A percentile compares a stretch with the other conserved stretches of the same genome.
Evolutionary conservation across 1,284 basidiomycete species (phyloP).

Genomic region (Tylopilus sp.): DNA sequence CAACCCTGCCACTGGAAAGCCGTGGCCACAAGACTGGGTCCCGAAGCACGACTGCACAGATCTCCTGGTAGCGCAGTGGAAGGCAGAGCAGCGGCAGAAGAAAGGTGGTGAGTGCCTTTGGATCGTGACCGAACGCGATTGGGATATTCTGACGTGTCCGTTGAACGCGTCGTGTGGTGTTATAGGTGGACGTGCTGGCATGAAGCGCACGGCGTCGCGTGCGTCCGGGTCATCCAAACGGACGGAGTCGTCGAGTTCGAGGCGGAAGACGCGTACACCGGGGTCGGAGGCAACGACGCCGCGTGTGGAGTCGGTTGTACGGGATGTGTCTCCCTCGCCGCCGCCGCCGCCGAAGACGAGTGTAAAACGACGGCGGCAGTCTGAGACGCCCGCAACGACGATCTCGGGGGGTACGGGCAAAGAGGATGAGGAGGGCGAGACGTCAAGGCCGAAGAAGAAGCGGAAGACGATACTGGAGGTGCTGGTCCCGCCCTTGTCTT

Average conservation of each 20-base stretch:
- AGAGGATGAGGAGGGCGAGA: slow-evolving; percentile 5
- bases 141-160: not conserved
- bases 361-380: slow-evolving; percentile 34
- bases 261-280: slow-evolving; percentile 27
- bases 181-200: slow-evolving; percentile 21
- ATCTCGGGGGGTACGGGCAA: not conserved
- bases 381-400: not conserved
- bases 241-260: slow-evolving; percentile 17
- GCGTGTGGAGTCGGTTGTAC: slow-evolving; percentile 14
- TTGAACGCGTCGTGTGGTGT: not conserved
- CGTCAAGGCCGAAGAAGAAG: slow-evolving; percentile 30
- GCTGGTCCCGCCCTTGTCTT: slow-evolving; percentile 20
- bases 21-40: slow-evolving; percentile 73
- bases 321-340: not conserved
- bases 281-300: slow-evolving; percentile 17
- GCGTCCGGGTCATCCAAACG: slow-evolving; percentile 29
- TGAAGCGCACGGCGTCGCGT: slow-evolving; percentile 25
- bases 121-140: not conserved
- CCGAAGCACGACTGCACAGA: slow-evolving; percentile 67
- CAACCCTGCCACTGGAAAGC: slow-evolving; percentile 64
- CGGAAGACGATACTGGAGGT: slow-evolving; percentile 23
- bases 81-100: slow-evolving; percentile 40
- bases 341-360: slow-evolving; percentile 1
- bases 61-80: slow-evolving; percentile 68
- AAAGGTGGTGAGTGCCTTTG: slow-evolving; percentile 25